These are phyloP conservation scores for Podila epicladia DNA, from an alignment of 192 early-diverging fungal genomes.

Conservation along the genomic window DNA sequence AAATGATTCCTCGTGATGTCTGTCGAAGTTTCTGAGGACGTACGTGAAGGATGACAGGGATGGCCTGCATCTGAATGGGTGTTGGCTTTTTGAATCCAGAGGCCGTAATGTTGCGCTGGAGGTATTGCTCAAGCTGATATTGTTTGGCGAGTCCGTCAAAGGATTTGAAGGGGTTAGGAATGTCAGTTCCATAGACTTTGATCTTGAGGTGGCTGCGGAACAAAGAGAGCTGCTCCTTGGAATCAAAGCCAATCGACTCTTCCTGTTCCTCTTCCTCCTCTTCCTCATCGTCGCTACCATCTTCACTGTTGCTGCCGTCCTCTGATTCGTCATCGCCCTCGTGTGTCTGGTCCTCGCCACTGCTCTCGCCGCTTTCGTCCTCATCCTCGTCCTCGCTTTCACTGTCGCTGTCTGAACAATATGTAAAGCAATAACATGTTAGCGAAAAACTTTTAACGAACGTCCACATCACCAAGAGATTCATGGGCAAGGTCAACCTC, in stretches of 20 bases:
- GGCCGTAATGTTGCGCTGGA: conserved; percentile 76
- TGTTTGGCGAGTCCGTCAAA: conserved; percentile 82
- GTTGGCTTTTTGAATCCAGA: conserved; percentile 82
- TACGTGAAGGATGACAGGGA: conserved; percentile 88
- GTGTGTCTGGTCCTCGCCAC: conserved; percentile 35
- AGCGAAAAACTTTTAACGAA: background rate
- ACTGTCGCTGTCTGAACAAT: conserved; percentile 11
- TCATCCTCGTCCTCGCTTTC: conserved; percentile 13
- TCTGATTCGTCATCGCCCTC: conserved; percentile 34
- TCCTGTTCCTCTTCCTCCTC: conserved; percentile 30
- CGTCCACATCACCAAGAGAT: too few species aligned
- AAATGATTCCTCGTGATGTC: too few species aligned
- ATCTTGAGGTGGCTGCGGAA: conserved; percentile 86
- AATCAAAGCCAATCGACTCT: conserved; percentile 23
- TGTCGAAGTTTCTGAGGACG: background rate
- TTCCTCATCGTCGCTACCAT: conserved; percentile 8
- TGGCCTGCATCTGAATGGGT: conserved; percentile 94
- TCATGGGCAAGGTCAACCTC: background rate
- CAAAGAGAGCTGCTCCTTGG: conserved; percentile 54
- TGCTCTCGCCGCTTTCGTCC: conserved; percentile 32
- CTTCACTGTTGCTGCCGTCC: conserved; percentile 11
- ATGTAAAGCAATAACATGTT: background rate
- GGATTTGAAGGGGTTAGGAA: conserved; percentile 84
- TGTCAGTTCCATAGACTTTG: conserved; percentile 85
- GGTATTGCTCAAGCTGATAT: conserved; percentile 75